Percentiles rank a stretch among this genome's conserved stretches.
phyloP scores from a whole-genome alignment of 106 monocot species.

The Allium sativum region DNA sequence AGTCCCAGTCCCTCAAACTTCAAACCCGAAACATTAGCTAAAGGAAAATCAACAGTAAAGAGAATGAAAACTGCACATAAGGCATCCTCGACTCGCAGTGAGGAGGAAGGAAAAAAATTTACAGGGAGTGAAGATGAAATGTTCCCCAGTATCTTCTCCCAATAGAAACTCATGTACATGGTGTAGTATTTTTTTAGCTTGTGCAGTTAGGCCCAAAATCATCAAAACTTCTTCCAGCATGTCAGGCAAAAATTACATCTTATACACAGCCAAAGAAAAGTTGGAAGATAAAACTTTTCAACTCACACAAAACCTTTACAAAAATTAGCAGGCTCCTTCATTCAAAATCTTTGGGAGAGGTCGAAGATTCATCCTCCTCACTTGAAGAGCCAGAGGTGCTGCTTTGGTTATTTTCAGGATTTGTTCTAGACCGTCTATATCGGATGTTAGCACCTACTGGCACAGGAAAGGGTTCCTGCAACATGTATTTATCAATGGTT shows the following conservation, averaged over 20 bases:
- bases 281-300: constrained; percentile 1
- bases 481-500: neutral
- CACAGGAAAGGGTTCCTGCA: constrained; percentile 55
- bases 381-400: constrained; percentile 18
- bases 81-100: neutral
- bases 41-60: neutral
- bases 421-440: constrained; percentile 35
- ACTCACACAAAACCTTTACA: neutral
- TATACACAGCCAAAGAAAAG: constrained; percentile 7
- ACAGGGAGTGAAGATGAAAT: neutral
- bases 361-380: constrained; percentile 23
- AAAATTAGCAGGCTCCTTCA: neutral
- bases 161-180: constrained; percentile 4
- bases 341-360: constrained; percentile 18
- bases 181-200: neutral
- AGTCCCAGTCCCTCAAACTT: neutral
- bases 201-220: constrained; percentile 1
- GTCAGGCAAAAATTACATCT: constrained; percentile 9
- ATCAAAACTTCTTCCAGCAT: constrained; percentile 7
- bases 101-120: neutral
- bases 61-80: constrained; percentile 3
- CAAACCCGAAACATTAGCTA: neutral
- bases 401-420: constrained; percentile 31
- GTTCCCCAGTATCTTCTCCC: neutral
- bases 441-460: constrained; percentile 44